A percentile compares a stretch with the other conserved stretches of the same genome.
These are phyloP conservation scores for Colletotrichum graminicola DNA, from an alignment of 2,329 filamentous ascomycete species.

Conservation along the genomic window DNA sequence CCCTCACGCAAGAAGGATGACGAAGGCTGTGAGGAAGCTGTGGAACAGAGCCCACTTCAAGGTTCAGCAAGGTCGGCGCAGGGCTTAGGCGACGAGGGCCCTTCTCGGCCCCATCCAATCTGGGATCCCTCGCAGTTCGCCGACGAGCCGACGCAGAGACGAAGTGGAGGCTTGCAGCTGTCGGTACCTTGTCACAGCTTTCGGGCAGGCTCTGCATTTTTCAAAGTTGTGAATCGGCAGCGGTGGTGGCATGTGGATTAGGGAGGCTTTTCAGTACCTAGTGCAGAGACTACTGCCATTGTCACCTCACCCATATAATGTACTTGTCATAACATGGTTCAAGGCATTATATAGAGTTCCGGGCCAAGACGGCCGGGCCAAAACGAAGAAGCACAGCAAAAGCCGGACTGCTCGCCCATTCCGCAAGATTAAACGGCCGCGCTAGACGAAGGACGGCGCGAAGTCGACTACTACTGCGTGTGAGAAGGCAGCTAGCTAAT, in stretches of 20 bases:
- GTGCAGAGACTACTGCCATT: background rate
- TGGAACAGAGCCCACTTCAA: slow-evolving; percentile 2
- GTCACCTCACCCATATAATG: no score
- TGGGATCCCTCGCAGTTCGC: slow-evolving; percentile 37
- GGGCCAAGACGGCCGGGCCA: background rate
- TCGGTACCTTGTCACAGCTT: slow-evolving; percentile 18
- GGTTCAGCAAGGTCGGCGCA: background rate
- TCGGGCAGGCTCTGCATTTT: background rate
- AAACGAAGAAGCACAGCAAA: background rate
- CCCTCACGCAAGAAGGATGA: background rate
- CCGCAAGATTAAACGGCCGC: slow-evolving; percentile 4
- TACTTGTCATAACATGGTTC: background rate
- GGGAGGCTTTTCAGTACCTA: background rate
- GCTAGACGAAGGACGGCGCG: background rate
- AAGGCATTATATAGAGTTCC: background rate
- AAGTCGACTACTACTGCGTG: background rate
- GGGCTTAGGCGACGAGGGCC: slow-evolving; percentile 4
- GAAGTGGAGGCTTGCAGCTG: slow-evolving; percentile 27
- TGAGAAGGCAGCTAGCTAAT: background rate
- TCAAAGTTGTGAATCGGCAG: background rate
- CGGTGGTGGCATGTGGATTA: background rate
- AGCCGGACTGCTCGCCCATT: background rate
- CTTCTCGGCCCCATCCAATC: slow-evolving; percentile 27
- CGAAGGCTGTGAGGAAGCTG: slow-evolving; percentile 3
- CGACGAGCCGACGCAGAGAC: slow-evolving; percentile 35